phyloP scores from a whole-genome alignment of 192 early-diverging fungal genomes.

The Lobosporangium transversale region DNA sequence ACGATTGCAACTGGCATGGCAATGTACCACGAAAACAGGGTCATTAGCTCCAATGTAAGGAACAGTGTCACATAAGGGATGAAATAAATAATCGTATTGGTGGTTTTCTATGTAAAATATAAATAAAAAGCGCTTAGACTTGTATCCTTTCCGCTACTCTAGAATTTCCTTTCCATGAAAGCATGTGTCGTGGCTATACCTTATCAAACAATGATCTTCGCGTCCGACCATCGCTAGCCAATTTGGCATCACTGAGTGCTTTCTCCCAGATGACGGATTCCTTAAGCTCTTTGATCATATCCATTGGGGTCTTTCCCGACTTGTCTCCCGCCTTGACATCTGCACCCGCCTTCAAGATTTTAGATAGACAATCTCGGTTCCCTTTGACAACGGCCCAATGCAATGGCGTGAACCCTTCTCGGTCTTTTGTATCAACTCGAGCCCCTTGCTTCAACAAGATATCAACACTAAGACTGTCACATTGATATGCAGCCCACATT shows the following conservation, averaged over 20 bases:
- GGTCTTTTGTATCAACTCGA: constrained; percentile 72
- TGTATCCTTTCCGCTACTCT: too few relatives aligned
- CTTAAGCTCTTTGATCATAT: constrained; percentile 79
- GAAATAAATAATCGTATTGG: constrained; percentile 74
- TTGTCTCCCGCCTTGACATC: constrained; percentile 71
- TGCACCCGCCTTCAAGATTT: constrained; percentile 80
- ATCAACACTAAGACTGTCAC: constrained; percentile 74
- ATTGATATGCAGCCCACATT: constrained; percentile 96
- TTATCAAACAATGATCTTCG: constrained; percentile 46
- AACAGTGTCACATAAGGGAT: constrained; percentile 76
- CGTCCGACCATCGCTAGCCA: constrained; percentile 35
- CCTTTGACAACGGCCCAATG: constrained; percentile 90
- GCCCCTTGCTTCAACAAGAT: constrained; percentile 79
- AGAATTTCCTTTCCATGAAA: too few relatives aligned
- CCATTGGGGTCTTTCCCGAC: constrained; percentile 81
- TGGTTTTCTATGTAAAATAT: constrained; percentile 56
- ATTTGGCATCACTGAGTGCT: constrained; percentile 57
- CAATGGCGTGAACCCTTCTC: constrained; percentile 81
- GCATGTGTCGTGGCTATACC: constrained; percentile 20
- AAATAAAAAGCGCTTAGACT: neutral
- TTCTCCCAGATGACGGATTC: constrained; percentile 57
- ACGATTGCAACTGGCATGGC: constrained; percentile 70
- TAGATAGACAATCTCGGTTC: constrained; percentile 62
- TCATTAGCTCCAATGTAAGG: constrained; percentile 64
- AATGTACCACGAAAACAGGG: constrained; percentile 80